These are phyloP conservation scores for Penicillium sclerotigenum DNA, from an alignment of 2,329 filamentous ascomycete genomes.

Conservation along the genomic window DNA sequence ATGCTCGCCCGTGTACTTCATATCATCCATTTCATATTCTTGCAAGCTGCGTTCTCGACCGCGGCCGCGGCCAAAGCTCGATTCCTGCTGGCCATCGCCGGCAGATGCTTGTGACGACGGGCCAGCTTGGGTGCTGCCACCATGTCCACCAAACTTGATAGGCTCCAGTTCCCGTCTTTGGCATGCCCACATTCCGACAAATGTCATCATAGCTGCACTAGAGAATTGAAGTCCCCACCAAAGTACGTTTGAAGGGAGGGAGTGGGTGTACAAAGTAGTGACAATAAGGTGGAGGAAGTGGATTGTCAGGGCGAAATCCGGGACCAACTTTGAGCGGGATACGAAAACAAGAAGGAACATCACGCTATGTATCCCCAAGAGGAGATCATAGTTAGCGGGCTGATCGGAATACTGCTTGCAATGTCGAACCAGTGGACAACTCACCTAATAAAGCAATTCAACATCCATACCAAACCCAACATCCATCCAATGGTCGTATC, in stretches of 20 bases:
- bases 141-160: conserved; percentile 74
- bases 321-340: conserved; percentile 85
- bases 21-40: conserved; percentile 37
- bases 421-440: conserved; percentile 32
- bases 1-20: conserved; percentile 32
- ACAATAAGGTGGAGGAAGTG: conserved; percentile 78
- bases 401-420: neutral
- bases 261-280: conserved; percentile 73
- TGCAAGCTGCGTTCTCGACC: conserved; percentile 30
- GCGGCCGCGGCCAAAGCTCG: conserved; percentile 31
- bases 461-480: conserved; percentile 63
- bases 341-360: conserved; percentile 80
- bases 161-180: conserved; percentile 85
- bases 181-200: conserved; percentile 83
- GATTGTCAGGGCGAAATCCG: conserved; percentile 88
- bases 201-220: conserved; percentile 62
- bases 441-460: conserved; percentile 64
- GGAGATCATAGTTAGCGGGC: neutral
- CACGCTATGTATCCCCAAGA: conserved; percentile 53
- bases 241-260: conserved; percentile 71
- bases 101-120: conserved; percentile 13
- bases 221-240: conserved; percentile 76
- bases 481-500: conserved; percentile 71
- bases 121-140: conserved; percentile 17
- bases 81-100: conserved; percentile 22